Conservation (phyloP, 805 yeast species). For the Metschnikowia lochheadii region DNA sequence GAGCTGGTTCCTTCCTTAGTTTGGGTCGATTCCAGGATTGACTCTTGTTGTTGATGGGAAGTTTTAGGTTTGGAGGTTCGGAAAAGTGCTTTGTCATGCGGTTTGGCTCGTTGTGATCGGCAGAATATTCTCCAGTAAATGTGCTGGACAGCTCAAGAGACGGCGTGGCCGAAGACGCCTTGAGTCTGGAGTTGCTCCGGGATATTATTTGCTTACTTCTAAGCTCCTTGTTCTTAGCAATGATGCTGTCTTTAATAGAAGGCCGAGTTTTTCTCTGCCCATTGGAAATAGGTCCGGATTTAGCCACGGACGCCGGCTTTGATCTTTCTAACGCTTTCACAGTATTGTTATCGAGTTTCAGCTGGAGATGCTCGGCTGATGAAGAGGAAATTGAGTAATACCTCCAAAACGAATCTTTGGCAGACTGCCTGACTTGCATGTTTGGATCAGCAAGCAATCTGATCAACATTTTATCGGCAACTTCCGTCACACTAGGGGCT, state of each 20-base stretch:
- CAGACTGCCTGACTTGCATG: conserved; percentile 71
- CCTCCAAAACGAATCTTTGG: conserved; percentile 73
- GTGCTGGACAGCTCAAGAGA: background rate
- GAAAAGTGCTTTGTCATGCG: background rate
- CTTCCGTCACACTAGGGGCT: conserved; percentile 28
- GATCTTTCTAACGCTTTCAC: conserved; percentile 61
- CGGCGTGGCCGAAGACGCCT: background rate
- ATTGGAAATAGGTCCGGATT: background rate
- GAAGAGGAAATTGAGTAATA: conserved; percentile 52
- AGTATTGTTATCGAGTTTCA: conserved; percentile 41
- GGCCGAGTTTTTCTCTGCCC: conserved; percentile 29
- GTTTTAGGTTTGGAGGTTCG: background rate
- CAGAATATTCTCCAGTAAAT: background rate
- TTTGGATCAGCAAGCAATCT: conserved; percentile 76
- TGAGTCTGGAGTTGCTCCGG: conserved; percentile 16
- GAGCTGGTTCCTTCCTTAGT: background rate
- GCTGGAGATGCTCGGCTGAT: conserved; percentile 41
- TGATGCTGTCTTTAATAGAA: conserved; percentile 46
- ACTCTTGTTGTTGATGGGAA: background rate
- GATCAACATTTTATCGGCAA: conserved; percentile 46
- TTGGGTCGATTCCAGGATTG: background rate
- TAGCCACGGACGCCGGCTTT: conserved; percentile 38
- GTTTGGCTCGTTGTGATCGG: background rate
- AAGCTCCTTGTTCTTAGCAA: conserved; percentile 41
- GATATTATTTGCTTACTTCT: conserved; percentile 21